Percentiles rank a stretch among this genome's conserved stretches.
These are phyloP conservation scores for Parsonsia alboflavescens DNA, from an alignment of 257 asterid genomes.

Conservation along the genomic window DNA sequence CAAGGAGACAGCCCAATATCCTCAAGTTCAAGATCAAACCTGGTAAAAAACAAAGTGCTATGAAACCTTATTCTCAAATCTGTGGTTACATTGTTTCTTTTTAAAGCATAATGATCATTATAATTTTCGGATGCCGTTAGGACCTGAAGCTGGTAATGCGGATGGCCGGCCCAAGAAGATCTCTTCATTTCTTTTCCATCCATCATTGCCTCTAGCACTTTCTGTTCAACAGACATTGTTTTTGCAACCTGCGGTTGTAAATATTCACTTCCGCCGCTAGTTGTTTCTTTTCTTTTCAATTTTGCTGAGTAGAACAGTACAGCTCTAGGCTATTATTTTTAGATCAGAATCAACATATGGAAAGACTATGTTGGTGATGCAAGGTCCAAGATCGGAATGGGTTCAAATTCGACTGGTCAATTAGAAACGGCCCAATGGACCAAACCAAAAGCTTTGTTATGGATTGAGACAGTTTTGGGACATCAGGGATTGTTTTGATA, in stretches of 20 bases:
- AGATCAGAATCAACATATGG: neutral
- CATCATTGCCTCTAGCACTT: conserved; percentile 76
- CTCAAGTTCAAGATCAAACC: conserved; percentile 91
- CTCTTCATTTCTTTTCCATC: conserved; percentile 90
- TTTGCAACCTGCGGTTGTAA: conserved; percentile 89
- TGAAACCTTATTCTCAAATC: neutral
- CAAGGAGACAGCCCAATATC: conserved; percentile 67
- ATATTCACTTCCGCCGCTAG: conserved; percentile 87
- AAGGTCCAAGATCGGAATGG: too few species aligned
- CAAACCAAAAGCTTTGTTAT: too few species aligned
- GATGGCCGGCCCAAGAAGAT: conserved; percentile 73
- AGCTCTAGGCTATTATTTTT: neutral
- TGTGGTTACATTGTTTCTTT: neutral
- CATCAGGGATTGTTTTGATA: too few species aligned
- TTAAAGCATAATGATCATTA: neutral
- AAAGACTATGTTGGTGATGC: neutral
- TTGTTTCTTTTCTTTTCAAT: neutral
- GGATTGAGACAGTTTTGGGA: too few species aligned
- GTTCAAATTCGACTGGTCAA: too few species aligned
- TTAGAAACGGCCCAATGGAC: too few species aligned
- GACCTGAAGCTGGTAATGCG: conserved; percentile 75
- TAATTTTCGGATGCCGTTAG: conserved; percentile 28
- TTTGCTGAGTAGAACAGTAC: neutral
- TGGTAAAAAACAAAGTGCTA: conserved; percentile 34
- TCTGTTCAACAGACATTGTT: conserved; percentile 82